A percentile compares a stretch with the other conserved stretches of the same genome.
Evolutionary conservation across 148 eudicot genomes (phyloP).

Genomic region (Linanthus parryae): DNA sequence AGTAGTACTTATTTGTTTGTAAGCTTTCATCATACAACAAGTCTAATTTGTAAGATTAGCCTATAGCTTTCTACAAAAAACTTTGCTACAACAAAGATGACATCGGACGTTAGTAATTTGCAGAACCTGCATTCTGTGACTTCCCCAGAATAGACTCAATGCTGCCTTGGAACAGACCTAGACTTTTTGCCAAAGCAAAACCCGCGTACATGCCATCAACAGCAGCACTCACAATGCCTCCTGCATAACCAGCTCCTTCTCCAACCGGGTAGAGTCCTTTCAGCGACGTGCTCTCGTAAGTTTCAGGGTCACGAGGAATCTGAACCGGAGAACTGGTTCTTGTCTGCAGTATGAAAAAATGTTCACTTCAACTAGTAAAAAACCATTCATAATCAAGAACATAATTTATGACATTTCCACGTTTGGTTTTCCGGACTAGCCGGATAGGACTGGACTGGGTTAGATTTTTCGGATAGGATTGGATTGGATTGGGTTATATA

Average conservation of each 20-base stretch:
- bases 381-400: no score
- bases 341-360: slow-evolving; percentile 48
- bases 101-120: slow-evolving; percentile 39
- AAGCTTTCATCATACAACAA: no score
- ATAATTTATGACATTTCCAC: no score
- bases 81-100: no score
- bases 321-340: slow-evolving; percentile 96
- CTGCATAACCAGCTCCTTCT: slow-evolving; percentile 98
- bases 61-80: no score
- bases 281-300: slow-evolving; percentile 79
- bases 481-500: no score
- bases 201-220: slow-evolving; percentile 97
- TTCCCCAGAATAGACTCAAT: slow-evolving; percentile 62
- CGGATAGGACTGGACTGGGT: no score
- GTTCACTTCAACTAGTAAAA: no score
- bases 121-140: slow-evolving; percentile 49
- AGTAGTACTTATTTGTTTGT: no score
- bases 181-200: slow-evolving; percentile 73
- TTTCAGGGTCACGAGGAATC: slow-evolving; percentile 52
- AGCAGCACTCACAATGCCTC: slow-evolving; percentile 96
- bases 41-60: no score
- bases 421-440: no score
- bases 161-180: slow-evolving; percentile 51
- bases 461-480: no score
- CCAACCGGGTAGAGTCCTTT: slow-evolving; percentile 94